Evolutionary conservation across 768 basidiomycete genomes (phyloP).

Genomic region (Suillus discolor): DNA sequence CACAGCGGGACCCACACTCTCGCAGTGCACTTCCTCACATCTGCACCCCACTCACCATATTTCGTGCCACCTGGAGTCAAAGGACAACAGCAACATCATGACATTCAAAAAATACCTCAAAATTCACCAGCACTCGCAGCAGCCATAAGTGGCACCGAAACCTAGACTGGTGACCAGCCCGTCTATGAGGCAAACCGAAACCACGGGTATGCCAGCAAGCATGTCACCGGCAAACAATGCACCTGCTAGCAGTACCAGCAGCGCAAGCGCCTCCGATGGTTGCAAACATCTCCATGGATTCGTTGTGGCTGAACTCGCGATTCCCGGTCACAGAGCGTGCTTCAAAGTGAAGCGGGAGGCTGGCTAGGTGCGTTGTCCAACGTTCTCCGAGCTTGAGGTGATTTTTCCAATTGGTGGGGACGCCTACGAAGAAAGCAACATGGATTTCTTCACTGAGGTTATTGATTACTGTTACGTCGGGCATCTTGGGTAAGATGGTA

Average conservation of each 20-base stretch:
- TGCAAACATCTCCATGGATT: conserved; percentile 23
- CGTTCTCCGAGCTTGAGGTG: conserved; percentile 19
- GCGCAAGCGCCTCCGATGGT: conserved; percentile 1
- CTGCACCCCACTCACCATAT: neutral
- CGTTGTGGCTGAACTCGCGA: conserved; percentile 16
- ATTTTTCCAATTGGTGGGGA: conserved; percentile 20
- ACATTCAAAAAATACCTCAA: neutral
- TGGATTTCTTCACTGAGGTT: conserved; percentile 23
- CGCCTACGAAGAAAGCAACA: conserved; percentile 21
- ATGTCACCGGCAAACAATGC: neutral
- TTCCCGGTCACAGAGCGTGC: conserved; percentile 18
- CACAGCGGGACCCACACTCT: neutral
- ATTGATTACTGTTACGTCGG: conserved; percentile 22
- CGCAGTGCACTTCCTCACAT: neutral
- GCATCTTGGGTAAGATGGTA: conserved; percentile 13
- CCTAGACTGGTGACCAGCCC: too few relatives aligned
- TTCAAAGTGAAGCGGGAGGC: conserved; percentile 16
- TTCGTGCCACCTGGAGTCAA: neutral
- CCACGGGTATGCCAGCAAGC: neutral
- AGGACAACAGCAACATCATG: neutral
- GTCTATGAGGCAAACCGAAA: too few relatives aligned
- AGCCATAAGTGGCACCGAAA: neutral
- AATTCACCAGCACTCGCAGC: neutral
- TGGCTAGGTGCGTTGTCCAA: conserved; percentile 17
- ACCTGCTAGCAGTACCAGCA: neutral